phyloP scores from a whole-genome alignment of 129 eudicot species.

The Helichrysum umbraculigerum region DNA sequence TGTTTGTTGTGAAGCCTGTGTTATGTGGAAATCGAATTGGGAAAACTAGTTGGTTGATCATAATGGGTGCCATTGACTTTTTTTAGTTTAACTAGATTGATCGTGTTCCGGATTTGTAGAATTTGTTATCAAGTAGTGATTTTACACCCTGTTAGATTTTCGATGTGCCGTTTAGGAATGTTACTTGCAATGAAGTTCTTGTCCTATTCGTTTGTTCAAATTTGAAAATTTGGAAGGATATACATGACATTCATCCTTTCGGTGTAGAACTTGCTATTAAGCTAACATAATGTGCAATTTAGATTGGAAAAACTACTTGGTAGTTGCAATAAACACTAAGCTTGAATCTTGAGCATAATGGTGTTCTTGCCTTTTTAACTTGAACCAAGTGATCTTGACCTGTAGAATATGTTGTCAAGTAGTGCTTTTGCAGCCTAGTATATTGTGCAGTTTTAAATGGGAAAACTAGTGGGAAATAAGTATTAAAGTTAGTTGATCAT shows the following conservation, averaged over 20 bases:
- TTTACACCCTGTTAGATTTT: not conserved
- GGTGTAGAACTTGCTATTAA: not conserved
- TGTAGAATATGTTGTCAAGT: constrained; percentile 1
- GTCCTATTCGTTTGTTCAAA: not conserved
- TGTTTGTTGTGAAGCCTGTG: constrained; percentile 3
- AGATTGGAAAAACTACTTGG: not conserved
- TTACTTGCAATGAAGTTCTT: not conserved
- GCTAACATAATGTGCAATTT: not conserved
- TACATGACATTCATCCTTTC: not conserved
- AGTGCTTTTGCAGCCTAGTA: not conserved
- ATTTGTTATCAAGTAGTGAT: not conserved
- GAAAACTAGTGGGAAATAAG: not conserved
- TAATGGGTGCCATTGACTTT: not conserved
- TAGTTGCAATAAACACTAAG: not conserved
- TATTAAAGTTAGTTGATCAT: not conserved
- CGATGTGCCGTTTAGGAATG: not conserved
- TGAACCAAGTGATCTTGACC: not conserved
- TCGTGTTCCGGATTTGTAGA: not conserved
- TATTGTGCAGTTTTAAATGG: not conserved
- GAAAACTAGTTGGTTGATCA: not conserved
- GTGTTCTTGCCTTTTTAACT: not conserved
- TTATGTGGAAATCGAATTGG: not conserved
- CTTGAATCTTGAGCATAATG: not conserved
- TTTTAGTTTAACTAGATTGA: not conserved
- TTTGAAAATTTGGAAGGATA: not conserved